Conservation (phyloP, 371 early-diverging fungal species). For the Zopfochytrium polystomum region DNA sequence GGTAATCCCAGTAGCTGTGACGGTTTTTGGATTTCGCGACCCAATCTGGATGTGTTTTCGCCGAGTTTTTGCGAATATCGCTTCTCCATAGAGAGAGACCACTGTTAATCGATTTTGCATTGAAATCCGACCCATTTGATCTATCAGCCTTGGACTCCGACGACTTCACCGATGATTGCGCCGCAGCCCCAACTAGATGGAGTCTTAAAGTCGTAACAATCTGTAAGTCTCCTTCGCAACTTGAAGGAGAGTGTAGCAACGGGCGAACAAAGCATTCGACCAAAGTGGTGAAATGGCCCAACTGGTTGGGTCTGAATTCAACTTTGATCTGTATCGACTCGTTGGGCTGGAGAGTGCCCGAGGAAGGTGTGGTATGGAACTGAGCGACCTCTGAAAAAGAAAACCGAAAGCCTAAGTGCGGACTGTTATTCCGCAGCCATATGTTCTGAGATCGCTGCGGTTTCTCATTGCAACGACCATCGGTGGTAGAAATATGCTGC, state of each 20-base stretch:
- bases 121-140: neutral
- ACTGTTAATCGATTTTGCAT: neutral
- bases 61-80: too few species aligned
- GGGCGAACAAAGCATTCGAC: slow-evolving; percentile 29
- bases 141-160: neutral
- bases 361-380: slow-evolving; percentile 31
- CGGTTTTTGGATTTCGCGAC: neutral
- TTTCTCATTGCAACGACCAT: neutral
- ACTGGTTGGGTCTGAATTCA: slow-evolving; percentile 41
- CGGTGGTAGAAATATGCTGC: neutral
- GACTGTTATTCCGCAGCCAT: slow-evolving; percentile 27
- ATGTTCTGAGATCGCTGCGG: neutral
- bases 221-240: neutral
- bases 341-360: slow-evolving; percentile 26
- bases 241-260: neutral
- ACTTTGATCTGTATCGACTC: slow-evolving; percentile 24
- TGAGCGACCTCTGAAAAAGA: slow-evolving; percentile 32
- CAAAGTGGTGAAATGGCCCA: slow-evolving; percentile 34
- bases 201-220: neutral
- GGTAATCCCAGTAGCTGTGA: neutral
- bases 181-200: too few species aligned
- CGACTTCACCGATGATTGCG: neutral
- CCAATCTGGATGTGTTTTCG: neutral
- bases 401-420: slow-evolving; percentile 28
- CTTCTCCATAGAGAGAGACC: neutral